Evolutionary conservation across 768 basidiomycete genomes (phyloP), one percentile per base, ranked within the genome.

Genomic region (Mycena alexandri): DNA sequence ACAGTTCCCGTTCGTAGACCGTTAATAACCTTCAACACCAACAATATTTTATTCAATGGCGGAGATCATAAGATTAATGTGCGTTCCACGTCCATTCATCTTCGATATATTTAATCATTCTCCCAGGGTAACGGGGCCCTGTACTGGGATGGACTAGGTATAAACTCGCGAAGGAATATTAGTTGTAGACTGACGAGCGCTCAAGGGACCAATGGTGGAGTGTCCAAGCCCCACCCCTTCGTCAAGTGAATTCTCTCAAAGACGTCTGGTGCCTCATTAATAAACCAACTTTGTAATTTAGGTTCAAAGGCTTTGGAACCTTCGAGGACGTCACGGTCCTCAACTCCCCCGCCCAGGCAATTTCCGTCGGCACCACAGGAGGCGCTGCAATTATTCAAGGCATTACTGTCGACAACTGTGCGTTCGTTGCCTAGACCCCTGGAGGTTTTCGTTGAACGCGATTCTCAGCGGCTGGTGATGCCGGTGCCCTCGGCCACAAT

Each of bases 121-220:
- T 11, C 14, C 9, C 21, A 61, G 65, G 70, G 70, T 25, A 71
- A 71, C 50, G 70, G 70, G 2, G 63, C 63, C 0, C 29, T 69
- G 12, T 71, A 71, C 54, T 71, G 71, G 71, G 71, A 72, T 22
- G 71, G 71, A 14, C 61, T 24, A 24, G 61, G 61, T 38, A 36
- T 29, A 34, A 13, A n/a, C n/a, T 17, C 17, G 33, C 51, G 33
- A 36, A 16, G 21, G n/a, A 12, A 6, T 25, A 33, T 22, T 22
- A 16, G 13, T 56, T 41, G 22, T 24, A 48, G 6, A 6, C 17
- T 54, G 29, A 38, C 17, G 7, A 48, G 22, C 9, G 13, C 22
- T 11, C 9, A 46, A 65, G 70, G 71, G 6, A 68, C 64, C n/a
- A 67, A 72, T n/a, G 68, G 71, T 22, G 71, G 71, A 50, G 71